Evolutionary conservation across 2,329 filamentous ascomycete genomes (phyloP), one percentile per base, ranked within the genome.

Genomic region (Penicillium griseofulvum): DNA sequence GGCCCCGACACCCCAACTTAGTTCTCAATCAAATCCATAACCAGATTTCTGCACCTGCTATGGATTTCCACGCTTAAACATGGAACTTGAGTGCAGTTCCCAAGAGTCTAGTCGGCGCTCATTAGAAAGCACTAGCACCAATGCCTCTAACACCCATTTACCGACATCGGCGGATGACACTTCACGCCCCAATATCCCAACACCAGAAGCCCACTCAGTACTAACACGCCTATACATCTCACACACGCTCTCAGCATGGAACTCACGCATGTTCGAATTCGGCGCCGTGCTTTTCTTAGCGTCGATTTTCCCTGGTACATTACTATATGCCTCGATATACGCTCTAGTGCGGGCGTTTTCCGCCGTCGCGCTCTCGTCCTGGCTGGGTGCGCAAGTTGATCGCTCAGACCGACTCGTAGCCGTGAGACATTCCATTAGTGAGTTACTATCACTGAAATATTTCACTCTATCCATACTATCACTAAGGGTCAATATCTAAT

Each of bases 261-360:
- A 87, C 68, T 82, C 83, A 0, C 81, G 85, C 19, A 72, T 84
- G 52, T 87, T 87, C 58, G 84, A 87, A 65, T 87, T 87, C 53
- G 84, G 79, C 29, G 80, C 82, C 6, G 81, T 87, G 5, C 73
- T 86, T 6, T 86, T 81, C 67, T 74, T 86, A 10, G 82, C 83
- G 0, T 70, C 76, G 1, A 78, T 83, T 43, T 86, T 78, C 61
- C 81, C 81, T 0, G 72, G 77, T 0, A 89, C 86, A 0, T 74
- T 91, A 22, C 76, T 88, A 22, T 87, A 84, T 34, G 79, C 86
- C 53, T 89, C 87, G 0, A 73, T 87, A n/a, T 91, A 90, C 65
- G 87, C 87, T 0, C 72, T 90, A 7, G 75, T 80, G 5, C 81
- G 88, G 22, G 79, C 82, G 6, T 71, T 78, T 0, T 76, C 83